These are phyloP conservation scores for Euphorbia corollata DNA, from an alignment of 441 rosid species.

Conservation along the genomic window DNA sequence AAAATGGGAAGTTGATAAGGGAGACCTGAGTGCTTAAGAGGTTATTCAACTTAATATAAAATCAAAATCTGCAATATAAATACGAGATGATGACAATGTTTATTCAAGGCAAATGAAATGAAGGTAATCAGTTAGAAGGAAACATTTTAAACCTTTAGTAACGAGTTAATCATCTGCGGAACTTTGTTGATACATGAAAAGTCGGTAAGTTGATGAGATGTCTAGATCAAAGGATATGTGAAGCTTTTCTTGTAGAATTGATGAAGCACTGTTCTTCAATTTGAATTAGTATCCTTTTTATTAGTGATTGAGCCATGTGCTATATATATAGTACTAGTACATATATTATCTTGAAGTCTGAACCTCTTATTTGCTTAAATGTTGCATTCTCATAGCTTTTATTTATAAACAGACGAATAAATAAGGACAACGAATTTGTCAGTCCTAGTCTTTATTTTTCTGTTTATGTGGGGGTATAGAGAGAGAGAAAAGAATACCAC, in stretches of 20 bases:
- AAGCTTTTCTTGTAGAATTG: neutral
- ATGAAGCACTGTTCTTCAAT: neutral
- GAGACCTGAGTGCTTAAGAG: neutral
- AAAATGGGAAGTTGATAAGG: neutral
- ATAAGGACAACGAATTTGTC: neutral
- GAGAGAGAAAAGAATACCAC: neutral
- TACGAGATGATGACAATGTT: neutral
- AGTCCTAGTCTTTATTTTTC: no score
- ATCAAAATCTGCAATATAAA: neutral
- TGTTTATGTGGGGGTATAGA: no score
- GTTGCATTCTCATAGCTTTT: neutral
- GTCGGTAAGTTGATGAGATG: no score
- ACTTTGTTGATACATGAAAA: neutral
- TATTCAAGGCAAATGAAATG: neutral
- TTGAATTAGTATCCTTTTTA: neutral
- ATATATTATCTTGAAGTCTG: neutral
- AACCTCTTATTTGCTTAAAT: slow-evolving; percentile 1
- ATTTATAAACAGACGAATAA: neutral
- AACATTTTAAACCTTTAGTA: neutral
- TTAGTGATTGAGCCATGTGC: neutral
- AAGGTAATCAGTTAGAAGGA: neutral
- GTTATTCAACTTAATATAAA: neutral
- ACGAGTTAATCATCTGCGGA: neutral
- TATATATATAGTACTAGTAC: neutral
- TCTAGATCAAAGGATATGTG: neutral